Conservation (phyloP, 345 rosid genomes). For the Lepidium didymum region DNA sequence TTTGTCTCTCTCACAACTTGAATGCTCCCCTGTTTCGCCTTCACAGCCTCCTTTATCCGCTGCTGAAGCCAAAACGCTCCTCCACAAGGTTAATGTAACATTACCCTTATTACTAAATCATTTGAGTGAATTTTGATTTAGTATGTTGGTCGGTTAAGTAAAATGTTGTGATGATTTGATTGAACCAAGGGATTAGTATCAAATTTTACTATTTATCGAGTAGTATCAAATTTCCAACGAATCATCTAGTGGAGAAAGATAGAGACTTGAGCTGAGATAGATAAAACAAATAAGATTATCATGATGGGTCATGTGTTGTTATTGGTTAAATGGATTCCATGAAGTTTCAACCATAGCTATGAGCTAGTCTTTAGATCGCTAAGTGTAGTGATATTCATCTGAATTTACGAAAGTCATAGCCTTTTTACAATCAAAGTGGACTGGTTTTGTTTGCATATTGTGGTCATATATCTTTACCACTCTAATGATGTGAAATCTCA, state of each 20-base stretch:
- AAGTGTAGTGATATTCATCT: background rate
- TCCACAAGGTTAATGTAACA: conserved; percentile 50
- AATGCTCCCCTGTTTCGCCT: conserved; percentile 57
- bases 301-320: background rate
- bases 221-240: background rate
- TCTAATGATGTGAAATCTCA: background rate
- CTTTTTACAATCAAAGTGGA: background rate
- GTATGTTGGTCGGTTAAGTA: background rate
- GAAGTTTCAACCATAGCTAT: background rate
- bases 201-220: background rate
- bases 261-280: background rate
- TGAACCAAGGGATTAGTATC: background rate
- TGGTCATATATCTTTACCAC: background rate
- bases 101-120: background rate
- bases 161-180: background rate
- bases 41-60: conserved; percentile 54
- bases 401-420: background rate
- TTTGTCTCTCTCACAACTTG: conserved; percentile 62
- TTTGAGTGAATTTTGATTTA: background rate
- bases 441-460: background rate
- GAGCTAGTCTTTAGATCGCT: background rate
- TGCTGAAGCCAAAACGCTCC: conserved; percentile 52
- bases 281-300: background rate
- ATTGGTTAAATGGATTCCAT: background rate
- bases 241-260: background rate